Conservation (phyloP, 805 yeast species). For the Hanseniaspora lachancei region DNA sequence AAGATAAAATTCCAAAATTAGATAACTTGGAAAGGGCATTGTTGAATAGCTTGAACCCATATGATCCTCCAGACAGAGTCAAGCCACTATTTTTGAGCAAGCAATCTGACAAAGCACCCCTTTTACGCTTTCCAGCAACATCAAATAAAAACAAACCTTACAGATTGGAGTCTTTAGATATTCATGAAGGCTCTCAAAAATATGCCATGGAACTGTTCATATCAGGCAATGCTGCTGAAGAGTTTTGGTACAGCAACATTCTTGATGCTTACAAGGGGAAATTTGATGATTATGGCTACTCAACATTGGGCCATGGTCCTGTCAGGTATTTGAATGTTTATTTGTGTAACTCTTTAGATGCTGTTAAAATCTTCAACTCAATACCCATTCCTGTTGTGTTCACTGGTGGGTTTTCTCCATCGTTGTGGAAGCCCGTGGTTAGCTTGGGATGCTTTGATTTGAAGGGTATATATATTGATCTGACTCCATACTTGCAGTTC, state of each 20-base stretch:
- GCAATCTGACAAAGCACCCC: constrained; percentile 29
- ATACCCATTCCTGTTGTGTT: constrained; percentile 63
- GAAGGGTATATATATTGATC: constrained; percentile 53
- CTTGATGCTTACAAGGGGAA: constrained; percentile 35
- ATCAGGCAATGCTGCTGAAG: constrained; percentile 69
- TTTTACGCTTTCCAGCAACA: constrained; percentile 34
- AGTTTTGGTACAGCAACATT: constrained; percentile 65
- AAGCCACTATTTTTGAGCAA: constrained; percentile 12
- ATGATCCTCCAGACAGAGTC: constrained; percentile 17
- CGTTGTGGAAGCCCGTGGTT: constrained; percentile 71
- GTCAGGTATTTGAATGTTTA: constrained; percentile 52
- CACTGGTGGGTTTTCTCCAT: constrained; percentile 73
- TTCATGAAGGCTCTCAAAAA: not conserved
- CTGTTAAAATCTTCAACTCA: constrained; percentile 43
- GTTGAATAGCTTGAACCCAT: constrained; percentile 3
- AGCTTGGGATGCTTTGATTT: constrained; percentile 63
- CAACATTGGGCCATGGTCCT: constrained; percentile 54
- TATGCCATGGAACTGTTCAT: constrained; percentile 41
- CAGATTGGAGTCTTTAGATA: not conserved
- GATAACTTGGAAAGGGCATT: constrained; percentile 2
- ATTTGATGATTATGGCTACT: constrained; percentile 32
- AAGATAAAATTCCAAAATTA: constrained; percentile 15
- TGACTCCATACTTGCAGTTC: constrained; percentile 58
- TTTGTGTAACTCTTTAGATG: constrained; percentile 31
- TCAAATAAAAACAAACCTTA: constrained; percentile 21